Evolutionary conservation across 1,284 basidiomycete species (phyloP).

Genomic region (Tilletiopsis washingtonensis): DNA sequence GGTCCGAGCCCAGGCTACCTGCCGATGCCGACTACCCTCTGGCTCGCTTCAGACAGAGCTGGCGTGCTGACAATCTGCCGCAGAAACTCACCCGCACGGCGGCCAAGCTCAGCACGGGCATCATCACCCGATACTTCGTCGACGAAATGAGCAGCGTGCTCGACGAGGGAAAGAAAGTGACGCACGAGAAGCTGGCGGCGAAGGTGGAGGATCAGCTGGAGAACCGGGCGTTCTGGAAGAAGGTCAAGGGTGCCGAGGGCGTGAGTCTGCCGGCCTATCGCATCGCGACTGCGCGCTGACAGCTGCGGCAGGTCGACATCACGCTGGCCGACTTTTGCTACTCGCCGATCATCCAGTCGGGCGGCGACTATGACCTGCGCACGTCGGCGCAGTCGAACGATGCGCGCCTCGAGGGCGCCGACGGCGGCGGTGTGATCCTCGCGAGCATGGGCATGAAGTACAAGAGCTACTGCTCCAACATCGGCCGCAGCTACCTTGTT

Average conservation of each 20-base stretch:
- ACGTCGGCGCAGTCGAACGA: constrained; percentile 75
- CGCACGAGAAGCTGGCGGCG: constrained; percentile 74
- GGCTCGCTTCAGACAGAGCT: too few species aligned
- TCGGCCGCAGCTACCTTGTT: constrained; percentile 88
- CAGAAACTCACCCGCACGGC: constrained; percentile 52
- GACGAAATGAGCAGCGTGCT: constrained; percentile 81
- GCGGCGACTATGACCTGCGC: constrained; percentile 79
- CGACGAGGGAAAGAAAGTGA: constrained; percentile 80
- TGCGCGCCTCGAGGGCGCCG: constrained; percentile 59
- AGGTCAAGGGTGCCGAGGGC: constrained; percentile 56
- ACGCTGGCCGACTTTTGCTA: constrained; percentile 83
- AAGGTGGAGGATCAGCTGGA: constrained; percentile 78
- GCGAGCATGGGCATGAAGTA: constrained; percentile 84
- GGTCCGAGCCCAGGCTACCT: not conserved
- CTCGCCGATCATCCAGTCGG: constrained; percentile 89
- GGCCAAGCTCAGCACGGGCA: constrained; percentile 70
- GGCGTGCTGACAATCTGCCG: too few species aligned
- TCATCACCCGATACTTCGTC: constrained; percentile 77
- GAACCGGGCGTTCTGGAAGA: constrained; percentile 58
- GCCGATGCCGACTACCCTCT: not conserved
- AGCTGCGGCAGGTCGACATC: too few species aligned
- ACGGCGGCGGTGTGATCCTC: constrained; percentile 75
- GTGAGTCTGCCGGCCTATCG: too few species aligned
- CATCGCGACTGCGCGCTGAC: too few species aligned
- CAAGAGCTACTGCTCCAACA: constrained; percentile 83